phyloP scores from a whole-genome alignment of 2,329 filamentous ascomycete genomes.

The Talaromyces sp. region DNA sequence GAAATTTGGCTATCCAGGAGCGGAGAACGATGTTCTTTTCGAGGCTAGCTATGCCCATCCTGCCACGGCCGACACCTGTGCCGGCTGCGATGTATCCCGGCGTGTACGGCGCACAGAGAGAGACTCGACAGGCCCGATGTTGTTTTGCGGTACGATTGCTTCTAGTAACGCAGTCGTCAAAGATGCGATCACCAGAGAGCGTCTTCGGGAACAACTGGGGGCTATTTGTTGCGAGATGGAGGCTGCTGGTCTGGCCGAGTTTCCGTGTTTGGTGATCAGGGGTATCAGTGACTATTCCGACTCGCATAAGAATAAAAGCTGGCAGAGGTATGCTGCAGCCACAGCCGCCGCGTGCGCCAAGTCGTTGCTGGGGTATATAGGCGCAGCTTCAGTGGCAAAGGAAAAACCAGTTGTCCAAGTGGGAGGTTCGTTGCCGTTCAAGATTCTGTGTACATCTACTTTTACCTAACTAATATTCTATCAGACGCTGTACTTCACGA shows the following conservation, averaged over 20 bases:
- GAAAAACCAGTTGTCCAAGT: too few species aligned
- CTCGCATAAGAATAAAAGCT: neutral
- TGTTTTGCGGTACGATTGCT: neutral
- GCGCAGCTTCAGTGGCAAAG: too few species aligned
- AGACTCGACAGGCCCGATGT: neutral
- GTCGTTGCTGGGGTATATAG: neutral
- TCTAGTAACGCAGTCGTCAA: neutral
- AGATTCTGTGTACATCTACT: too few species aligned
- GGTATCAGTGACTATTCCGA: neutral
- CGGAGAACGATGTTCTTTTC: neutral
- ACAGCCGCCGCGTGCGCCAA: neutral
- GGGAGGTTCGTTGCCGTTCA: too few species aligned
- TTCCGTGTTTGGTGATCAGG: neutral
- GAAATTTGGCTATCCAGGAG: neutral
- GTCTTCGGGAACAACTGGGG: neutral
- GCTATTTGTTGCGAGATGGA: neutral
- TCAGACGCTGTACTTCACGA: too few species aligned
- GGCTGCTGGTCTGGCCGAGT: neutral
- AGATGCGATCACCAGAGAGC: neutral
- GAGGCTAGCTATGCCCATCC: neutral
- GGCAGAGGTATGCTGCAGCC: neutral
- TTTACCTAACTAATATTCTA: too few species aligned
- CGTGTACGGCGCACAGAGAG: neutral
- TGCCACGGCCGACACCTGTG: neutral
- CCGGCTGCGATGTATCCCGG: neutral